Conservation (phyloP, 2,329 filamentous ascomycete genomes). For the Cadophora sp. region DNA sequence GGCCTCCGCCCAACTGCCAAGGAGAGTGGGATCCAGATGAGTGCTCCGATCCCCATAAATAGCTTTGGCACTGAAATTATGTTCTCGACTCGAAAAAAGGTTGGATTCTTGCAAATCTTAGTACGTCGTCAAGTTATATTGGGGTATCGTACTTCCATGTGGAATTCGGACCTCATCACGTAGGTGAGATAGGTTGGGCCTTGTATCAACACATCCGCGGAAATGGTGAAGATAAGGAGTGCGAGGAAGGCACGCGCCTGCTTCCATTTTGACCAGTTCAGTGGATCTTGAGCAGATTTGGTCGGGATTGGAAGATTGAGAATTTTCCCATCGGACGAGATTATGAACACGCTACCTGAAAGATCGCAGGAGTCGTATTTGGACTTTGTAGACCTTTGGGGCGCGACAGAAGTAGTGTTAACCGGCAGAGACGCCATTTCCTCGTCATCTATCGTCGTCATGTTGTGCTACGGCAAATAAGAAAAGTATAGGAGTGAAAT, state of each 20-base stretch:
- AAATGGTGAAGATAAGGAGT: no score
- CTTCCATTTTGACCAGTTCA: slow-evolving; percentile 31
- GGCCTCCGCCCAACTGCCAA: slow-evolving; percentile 29
- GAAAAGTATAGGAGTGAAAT: no score
- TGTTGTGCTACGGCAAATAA: no score
- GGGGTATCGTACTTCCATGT: slow-evolving; percentile 7
- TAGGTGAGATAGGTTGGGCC: no score
- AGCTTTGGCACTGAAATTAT: slow-evolving; percentile 28
- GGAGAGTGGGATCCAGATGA: slow-evolving; percentile 31
- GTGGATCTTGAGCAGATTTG: slow-evolving; percentile 25
- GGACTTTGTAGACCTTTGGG: no score
- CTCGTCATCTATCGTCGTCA: no score
- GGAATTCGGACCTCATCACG: slow-evolving; percentile 27
- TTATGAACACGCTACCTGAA: slow-evolving; percentile 29
- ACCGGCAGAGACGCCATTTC: no score
- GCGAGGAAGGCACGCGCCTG: neutral
- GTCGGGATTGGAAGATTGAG: slow-evolving; percentile 29
- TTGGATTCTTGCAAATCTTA: no score
- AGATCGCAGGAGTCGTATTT: neutral
- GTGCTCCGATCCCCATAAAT: slow-evolving; percentile 27
- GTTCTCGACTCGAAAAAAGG: neutral
- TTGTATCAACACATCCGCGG: no score
- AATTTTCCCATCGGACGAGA: slow-evolving; percentile 24
- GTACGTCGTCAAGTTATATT: no score
- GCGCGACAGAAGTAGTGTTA: no score